Evolutionary conservation across 225 moss, liverwort and hornwort genomes (phyloP).

Genomic region (Climacium dendroides): DNA sequence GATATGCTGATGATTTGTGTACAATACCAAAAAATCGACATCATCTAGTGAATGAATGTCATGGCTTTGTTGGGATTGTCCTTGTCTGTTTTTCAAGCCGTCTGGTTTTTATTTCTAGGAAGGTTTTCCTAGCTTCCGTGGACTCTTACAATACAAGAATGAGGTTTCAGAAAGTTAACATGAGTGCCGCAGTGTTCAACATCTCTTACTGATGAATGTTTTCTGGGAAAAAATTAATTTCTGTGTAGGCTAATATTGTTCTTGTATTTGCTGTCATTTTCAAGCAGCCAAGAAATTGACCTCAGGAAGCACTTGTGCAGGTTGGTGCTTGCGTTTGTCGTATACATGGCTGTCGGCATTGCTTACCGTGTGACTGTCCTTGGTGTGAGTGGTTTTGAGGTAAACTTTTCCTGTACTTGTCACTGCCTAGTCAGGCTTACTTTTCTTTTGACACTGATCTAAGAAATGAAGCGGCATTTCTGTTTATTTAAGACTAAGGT

Average conservation of each 20-base stretch:
- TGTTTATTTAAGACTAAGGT: background rate
- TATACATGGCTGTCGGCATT: conserved; percentile 87
- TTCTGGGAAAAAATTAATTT: background rate
- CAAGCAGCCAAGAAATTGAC: background rate
- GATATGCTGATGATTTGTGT: background rate
- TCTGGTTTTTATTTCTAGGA: background rate
- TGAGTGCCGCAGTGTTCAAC: background rate
- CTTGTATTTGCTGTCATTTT: background rate
- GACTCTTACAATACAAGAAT: background rate
- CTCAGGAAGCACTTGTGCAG: conserved; percentile 21
- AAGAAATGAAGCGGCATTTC: background rate
- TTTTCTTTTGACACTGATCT: background rate
- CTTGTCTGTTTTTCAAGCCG: background rate
- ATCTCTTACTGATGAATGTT: background rate
- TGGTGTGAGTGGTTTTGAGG: conserved; percentile 87
- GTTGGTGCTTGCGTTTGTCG: conserved; percentile 62
- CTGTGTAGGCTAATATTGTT: background rate
- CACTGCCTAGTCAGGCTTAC: background rate
- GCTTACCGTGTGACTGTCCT: conserved; percentile 87
- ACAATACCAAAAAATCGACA: background rate
- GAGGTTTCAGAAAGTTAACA: background rate
- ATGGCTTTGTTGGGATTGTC: background rate
- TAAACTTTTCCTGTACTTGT: background rate
- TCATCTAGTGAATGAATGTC: background rate
- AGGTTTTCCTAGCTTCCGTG: background rate